These are phyloP conservation scores for Cyamopsis tetragonoloba DNA, from an alignment of 306 rosid genomes.

Conservation along the genomic window DNA sequence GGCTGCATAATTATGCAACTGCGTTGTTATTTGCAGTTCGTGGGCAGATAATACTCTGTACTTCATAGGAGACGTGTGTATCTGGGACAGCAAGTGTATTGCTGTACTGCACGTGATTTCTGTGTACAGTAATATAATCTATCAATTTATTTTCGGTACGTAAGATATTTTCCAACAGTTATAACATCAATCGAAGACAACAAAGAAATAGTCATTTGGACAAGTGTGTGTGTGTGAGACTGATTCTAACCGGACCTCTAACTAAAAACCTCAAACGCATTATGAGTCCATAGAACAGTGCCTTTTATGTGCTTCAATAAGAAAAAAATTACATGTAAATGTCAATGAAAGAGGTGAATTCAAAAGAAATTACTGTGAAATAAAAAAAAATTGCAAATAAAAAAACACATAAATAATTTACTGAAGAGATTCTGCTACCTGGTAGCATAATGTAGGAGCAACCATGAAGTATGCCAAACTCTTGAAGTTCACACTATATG, in stretches of 20 bases:
- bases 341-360: background rate
- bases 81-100: too few species aligned
- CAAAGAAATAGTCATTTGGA: background rate
- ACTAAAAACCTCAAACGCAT: background rate
- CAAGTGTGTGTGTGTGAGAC: background rate
- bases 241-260: background rate
- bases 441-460: conserved; percentile 96
- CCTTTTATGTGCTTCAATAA: conserved; percentile 7
- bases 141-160: too few species aligned
- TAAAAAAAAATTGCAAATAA: background rate
- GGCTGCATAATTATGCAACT: too few species aligned
- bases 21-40: too few species aligned
- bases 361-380: background rate
- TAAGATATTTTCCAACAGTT: background rate
- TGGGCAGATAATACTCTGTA: too few species aligned
- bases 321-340: background rate
- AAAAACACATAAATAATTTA: conserved; percentile 4
- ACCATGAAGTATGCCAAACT: conserved; percentile 87
- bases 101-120: too few species aligned
- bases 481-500: conserved; percentile 48
- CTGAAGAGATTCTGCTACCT: conserved; percentile 48
- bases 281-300: background rate
- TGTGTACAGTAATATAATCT: too few species aligned
- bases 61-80: too few species aligned
- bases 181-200: background rate